Evolutionary conservation across 805 yeast species (phyloP).

Genomic region (Ogataea methylovora): DNA sequence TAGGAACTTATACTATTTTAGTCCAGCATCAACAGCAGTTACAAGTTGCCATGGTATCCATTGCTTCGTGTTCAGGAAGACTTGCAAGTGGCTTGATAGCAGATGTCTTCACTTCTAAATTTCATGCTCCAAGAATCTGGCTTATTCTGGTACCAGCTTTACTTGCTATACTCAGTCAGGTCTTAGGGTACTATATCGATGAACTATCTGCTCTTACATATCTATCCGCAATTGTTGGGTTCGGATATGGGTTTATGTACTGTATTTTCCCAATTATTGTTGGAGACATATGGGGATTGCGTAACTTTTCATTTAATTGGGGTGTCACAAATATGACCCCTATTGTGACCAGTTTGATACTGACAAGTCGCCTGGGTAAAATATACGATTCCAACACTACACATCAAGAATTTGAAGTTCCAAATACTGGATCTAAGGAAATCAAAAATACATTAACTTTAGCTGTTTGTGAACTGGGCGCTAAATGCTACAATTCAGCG

Average conservation of each 20-base stretch:
- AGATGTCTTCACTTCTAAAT: slow-evolving; percentile 49
- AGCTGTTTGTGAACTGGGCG: slow-evolving; percentile 17
- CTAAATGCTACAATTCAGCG: slow-evolving; percentile 30
- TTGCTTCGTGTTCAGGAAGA: slow-evolving; percentile 62
- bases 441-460: slow-evolving; percentile 1
- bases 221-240: slow-evolving; percentile 52
- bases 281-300: slow-evolving; percentile 68
- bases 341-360: slow-evolving; percentile 47
- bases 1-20: slow-evolving; percentile 9
- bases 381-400: slow-evolving; percentile 45
- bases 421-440: slow-evolving; percentile 1
- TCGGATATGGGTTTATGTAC: slow-evolving; percentile 67
- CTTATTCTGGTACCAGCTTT: slow-evolving; percentile 45
- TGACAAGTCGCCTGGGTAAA: slow-evolving; percentile 57
- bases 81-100: slow-evolving; percentile 56
- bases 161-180: slow-evolving; percentile 43
- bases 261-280: slow-evolving; percentile 70
- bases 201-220: slow-evolving; percentile 34
- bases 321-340: slow-evolving; percentile 67
- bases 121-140: slow-evolving; percentile 25
- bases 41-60: slow-evolving; percentile 67
- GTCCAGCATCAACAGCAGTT: slow-evolving; percentile 53
- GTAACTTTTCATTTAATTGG: slow-evolving; percentile 63
- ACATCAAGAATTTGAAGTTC: slow-evolving; percentile 1
- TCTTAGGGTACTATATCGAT: slow-evolving; percentile 31